Conservation (phyloP, 768 basidiomycete genomes). For the Rhizopogon salebrosus region DNA sequence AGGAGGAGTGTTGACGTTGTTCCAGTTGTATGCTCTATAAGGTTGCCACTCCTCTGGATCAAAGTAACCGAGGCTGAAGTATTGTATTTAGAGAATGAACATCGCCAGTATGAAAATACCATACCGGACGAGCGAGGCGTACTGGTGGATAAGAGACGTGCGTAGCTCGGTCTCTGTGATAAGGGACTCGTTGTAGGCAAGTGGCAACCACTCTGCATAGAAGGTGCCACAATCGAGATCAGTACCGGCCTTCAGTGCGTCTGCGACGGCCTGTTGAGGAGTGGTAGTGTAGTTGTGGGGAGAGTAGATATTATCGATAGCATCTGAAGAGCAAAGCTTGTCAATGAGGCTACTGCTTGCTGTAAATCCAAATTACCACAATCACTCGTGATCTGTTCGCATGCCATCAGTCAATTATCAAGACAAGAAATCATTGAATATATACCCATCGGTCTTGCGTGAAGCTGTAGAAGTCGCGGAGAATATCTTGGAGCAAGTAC, state of each 20-base stretch:
- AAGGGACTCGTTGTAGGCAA: slow-evolving; percentile 43
- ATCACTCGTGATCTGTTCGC: slow-evolving; percentile 34
- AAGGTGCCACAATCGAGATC: slow-evolving; percentile 52
- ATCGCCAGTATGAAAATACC: slow-evolving; percentile 2
- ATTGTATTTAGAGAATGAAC: neutral
- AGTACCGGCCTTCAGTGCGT: slow-evolving; percentile 46
- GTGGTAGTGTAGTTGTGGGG: slow-evolving; percentile 44
- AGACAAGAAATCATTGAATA: neutral
- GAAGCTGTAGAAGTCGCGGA: slow-evolving; percentile 50
- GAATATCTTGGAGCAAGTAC: slow-evolving; percentile 46
- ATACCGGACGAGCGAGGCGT: slow-evolving; percentile 50
- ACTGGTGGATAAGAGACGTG: slow-evolving; percentile 39
- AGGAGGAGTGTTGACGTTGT: slow-evolving; percentile 40
- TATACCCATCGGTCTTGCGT: slow-evolving; percentile 45
- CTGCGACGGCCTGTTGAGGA: slow-evolving; percentile 43
- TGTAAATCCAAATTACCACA: slow-evolving; percentile 36
- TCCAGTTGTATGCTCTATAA: slow-evolving; percentile 44
- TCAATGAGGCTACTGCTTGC: too few relatives aligned
- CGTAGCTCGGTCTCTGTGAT: slow-evolving; percentile 41
- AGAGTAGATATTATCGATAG: slow-evolving; percentile 36
- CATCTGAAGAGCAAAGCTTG: slow-evolving; percentile 10
- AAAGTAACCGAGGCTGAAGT: slow-evolving; percentile 49
- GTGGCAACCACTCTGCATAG: slow-evolving; percentile 39
- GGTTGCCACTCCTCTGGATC: slow-evolving; percentile 46
- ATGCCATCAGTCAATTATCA: neutral